These are phyloP conservation scores for Cucurbita moschata DNA, from an alignment of 306 rosid species.

Conservation along the genomic window DNA sequence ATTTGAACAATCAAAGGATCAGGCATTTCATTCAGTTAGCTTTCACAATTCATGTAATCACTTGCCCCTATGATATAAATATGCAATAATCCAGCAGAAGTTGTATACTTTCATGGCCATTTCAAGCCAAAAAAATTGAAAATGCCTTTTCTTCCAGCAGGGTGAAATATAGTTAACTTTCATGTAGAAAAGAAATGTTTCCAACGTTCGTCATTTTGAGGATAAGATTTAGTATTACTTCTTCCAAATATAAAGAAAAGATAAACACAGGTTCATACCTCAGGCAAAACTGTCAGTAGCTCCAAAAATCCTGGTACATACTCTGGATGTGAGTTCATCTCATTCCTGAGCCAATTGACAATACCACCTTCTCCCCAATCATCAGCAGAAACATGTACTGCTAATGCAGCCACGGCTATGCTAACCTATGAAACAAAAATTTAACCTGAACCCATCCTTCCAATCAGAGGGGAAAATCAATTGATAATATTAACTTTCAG, in stretches of 20 bases:
- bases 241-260: not conserved
- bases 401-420: conserved; percentile 99
- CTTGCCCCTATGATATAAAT: not conserved
- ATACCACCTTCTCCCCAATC: conserved; percentile 99
- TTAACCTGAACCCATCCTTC: conserved; percentile 3
- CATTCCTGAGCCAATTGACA: conserved; percentile 90
- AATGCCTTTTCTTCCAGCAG: not conserved
- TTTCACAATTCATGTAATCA: not conserved
- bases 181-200: not conserved
- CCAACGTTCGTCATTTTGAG: not conserved
- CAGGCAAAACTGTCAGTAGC: conserved; percentile 93
- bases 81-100: not conserved
- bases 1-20: not conserved
- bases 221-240: not conserved
- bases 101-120: not conserved
- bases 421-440: conserved; percentile 55
- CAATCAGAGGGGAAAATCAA: not conserved
- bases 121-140: not conserved
- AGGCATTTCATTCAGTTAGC: not conserved
- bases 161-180: not conserved
- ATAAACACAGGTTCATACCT: conserved; percentile 33
- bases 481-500: not conserved
- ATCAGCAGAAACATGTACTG: conserved; percentile 90
- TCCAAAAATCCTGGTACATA: conserved; percentile 95
- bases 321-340: conserved; percentile 93